Base-by-base conservation (phyloP, 805 yeast species). In the Ogataea degrootiae region DNA sequence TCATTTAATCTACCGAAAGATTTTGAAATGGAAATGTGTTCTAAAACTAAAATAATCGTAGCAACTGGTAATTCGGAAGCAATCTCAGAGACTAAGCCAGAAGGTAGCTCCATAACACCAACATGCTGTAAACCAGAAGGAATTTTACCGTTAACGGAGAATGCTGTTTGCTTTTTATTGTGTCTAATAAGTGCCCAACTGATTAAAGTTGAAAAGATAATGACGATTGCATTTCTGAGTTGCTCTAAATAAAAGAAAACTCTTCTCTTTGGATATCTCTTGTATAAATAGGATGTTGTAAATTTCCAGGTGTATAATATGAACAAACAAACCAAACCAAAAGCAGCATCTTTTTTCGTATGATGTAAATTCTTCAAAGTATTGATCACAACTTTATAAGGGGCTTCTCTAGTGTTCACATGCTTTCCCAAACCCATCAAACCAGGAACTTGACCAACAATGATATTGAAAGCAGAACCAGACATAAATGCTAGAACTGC, bases 401-500 rank as follows among this genome's bases (percentile, higher is more conserved):
- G 73, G 0, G 90, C 72, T 2, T 61, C 77, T 68, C 94, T 81
- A 11, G 96, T 85, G 69, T 87, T 82, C 47, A 90, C 88, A 33
- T 54, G 49, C 16, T 70, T 79, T 56, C 63, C 74, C 69, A 74
- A 85, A 16, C 97, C 97, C 86, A 91, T 75, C 49, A 91, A 73
- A 5, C 74, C 85, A 5, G 97, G 96, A 6, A 91, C 82, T 70
- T 91, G 97, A 22, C 97, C 97, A 50, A 74, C 67, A 34, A 85
- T 73, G 61, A 91, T 91, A 59, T 75, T 83, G 59, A 91, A 77
- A 2, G 97, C 96, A 5, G 97, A 90, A 44, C 97, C 97, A 34
- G 92, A 77, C 92, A 91, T 91, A 72, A 90, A 91, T 0, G 97
- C 97, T 68, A 89, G 75, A 38, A 91, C 96, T 1, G 96, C 95